These are phyloP conservation scores for Gastrodia elata DNA, from an alignment of 106 monocot species.

Conservation along the genomic window DNA sequence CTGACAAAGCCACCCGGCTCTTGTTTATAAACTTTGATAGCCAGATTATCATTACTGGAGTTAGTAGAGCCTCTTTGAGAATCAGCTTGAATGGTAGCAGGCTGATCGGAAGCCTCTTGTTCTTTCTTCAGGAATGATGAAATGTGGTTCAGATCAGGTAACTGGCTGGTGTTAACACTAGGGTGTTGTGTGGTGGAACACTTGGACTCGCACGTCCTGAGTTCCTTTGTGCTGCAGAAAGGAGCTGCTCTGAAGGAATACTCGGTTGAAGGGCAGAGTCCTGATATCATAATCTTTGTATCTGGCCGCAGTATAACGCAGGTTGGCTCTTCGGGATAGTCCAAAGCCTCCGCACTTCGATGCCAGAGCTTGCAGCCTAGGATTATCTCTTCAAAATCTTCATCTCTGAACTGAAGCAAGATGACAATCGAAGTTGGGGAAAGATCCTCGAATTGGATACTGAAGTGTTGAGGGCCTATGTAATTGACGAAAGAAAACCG, in stretches of 20 bases:
- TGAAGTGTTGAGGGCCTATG: conserved; percentile 26
- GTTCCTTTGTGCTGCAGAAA: conserved; percentile 40
- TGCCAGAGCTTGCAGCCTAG: conserved; percentile 58
- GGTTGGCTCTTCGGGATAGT: conserved; percentile 39
- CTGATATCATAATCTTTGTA: conserved; percentile 39
- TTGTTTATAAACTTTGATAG: conserved; percentile 9
- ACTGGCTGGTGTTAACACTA: conserved; percentile 16
- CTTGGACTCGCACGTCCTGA: conserved; percentile 40
- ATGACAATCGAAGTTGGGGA: conserved; percentile 35
- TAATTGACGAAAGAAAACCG: background rate
- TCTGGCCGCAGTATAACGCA: conserved; percentile 38
- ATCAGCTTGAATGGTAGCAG: conserved; percentile 24
- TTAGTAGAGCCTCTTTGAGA: conserved; percentile 74
- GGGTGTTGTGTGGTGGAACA: conserved; percentile 42
- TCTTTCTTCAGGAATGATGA: conserved; percentile 12
- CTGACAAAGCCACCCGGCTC: conserved; percentile 27
- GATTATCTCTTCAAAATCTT: conserved; percentile 33
- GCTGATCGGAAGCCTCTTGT: conserved; percentile 13
- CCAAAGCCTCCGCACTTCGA: conserved; percentile 17
- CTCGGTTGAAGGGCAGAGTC: conserved; percentile 44
- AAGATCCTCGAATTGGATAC: conserved; percentile 44
- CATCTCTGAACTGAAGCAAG: conserved; percentile 30
- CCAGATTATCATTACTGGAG: conserved; percentile 37
- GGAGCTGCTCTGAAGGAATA: conserved; percentile 56
- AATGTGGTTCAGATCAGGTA: conserved; percentile 20